Base-by-base conservation (phyloP, 2,329 filamentous ascomycete genomes). In the Fonsecaea pedrosoi region DNA sequence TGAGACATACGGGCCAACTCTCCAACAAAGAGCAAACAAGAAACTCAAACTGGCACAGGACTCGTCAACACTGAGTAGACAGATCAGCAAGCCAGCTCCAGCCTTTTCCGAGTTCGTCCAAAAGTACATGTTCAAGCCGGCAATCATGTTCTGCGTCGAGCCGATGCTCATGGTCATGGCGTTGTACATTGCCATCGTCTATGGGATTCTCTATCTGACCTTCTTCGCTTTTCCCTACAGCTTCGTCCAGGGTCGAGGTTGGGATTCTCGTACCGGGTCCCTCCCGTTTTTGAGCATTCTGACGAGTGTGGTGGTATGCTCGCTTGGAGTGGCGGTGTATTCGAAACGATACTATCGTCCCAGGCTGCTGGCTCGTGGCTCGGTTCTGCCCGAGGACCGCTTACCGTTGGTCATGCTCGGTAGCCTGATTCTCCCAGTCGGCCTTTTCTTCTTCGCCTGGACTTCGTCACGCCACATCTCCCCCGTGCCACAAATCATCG, bases 181-280 rank as follows among this genome's bases (percentile, higher is more conserved):
- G 73, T 76, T 89, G 40, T 90, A 90, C 71, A 86, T 90, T 70
- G 85, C 91, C 0, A 81, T 96, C 50, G 87, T 96, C 42, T 97
- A 97, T 76, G 91, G 88, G 21, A 92, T 96, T 50, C 82, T 97
- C 1, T 95, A 95, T 75, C 87, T 96, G 40, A 95, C 92, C 78
- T 97, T 97, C 80, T 89, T 95, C n/a, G 92, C 92, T 12, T 96
- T 95, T 76, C 92, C 92, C 0, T 90, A 95, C 67, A 90, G 96
- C 65, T 96, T 95, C 78, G 82, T 84, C 9, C 82, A 90, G 40
- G 80, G 87, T 67, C 90, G 93, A 30, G 91, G 91, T 67, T 97
- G 93, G 93, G 83, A 83, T 4, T 82, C 90, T 0, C 89, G 91
- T 1, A 79, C 90, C 42, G 87, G 89, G 0, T 93, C 93, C 0